Evolutionary conservation across 1,284 basidiomycete species (phyloP), one percentile per base, ranked within the genome.

Genomic region (Apiotrichum montevideense): DNA sequence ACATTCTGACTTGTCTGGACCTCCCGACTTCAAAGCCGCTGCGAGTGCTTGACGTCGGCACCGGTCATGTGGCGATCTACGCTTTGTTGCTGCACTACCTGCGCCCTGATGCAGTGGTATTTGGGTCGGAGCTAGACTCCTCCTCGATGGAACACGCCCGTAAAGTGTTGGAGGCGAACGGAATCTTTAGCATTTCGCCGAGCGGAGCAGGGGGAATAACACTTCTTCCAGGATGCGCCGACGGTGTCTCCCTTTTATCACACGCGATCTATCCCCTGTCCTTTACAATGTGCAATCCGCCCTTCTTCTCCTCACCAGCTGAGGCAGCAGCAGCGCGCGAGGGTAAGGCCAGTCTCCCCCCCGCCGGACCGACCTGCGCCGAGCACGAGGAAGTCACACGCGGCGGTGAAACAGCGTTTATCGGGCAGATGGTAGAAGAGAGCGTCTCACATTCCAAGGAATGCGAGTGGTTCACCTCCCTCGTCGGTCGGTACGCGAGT

Each of bases 201-300:
- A 29, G 55, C 8, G 13, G 34, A 35, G 15, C 10, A 35, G 46
- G 33, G 14, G 45, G 43, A 32, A 53, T 40, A 10, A 54, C 52
- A 3, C 39, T 53, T 10, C 35, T 53, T 32, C 48, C 48, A 5
- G 52, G 9, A 1, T 46, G 44, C 35, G 9, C 37, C 32, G n/a
- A 52, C 43, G 35, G 15, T 35, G 37, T 14, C 14, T n/a, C 32
- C 0, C 46, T 42, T 15, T 40, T 54, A 2, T 6, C 21, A 11
- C 49, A 51, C 13, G 35, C 21, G 6, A 34, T 51, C 40, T 42
- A 51, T 10, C 49, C 49, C 6, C 49, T 51, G 29, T 21, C 54
- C 57, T 89, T 94, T 64, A 85, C 85, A 0, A 90, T 98, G 85
- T 97, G 93, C 76, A 98, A 98, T 70, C 95, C 95, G 0, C 94